Conservation (phyloP, 2,329 filamentous ascomycete genomes). For the Botrytis squamosa region DNA sequence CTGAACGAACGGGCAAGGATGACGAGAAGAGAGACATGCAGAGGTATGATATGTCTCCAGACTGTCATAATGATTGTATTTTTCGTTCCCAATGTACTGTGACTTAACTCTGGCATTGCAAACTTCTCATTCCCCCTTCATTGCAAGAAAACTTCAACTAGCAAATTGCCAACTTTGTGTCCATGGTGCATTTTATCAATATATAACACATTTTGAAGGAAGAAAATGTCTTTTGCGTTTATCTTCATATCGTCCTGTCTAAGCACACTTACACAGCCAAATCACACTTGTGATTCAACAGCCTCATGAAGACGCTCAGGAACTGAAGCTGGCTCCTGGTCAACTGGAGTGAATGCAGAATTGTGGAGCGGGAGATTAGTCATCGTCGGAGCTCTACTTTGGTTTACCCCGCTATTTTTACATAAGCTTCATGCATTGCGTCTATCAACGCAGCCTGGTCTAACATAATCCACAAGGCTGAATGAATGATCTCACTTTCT, state of each 20-base stretch:
- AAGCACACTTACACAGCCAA: neutral
- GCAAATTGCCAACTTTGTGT: neutral
- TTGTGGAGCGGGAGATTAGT: neutral
- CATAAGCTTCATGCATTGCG: conserved; percentile 13
- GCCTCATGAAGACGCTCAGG: neutral
- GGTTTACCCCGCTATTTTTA: conserved; percentile 7
- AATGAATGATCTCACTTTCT: neutral
- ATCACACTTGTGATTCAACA: neutral
- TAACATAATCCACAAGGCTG: conserved; percentile 16
- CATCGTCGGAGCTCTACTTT: neutral
- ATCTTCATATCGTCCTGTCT: neutral
- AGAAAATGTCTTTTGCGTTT: neutral
- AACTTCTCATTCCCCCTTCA: neutral
- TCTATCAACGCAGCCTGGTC: conserved; percentile 29
- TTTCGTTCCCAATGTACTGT: neutral
- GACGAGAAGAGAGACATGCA: neutral
- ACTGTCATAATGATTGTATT: neutral
- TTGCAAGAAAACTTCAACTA: neutral
- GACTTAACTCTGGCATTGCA: neutral
- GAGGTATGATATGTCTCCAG: neutral
- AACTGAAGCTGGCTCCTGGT: neutral
- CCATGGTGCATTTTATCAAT: neutral
- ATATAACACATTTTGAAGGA: neutral
- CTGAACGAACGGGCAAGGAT: too few species aligned
- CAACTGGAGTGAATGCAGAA: neutral